A percentile compares a stretch with the other conserved stretches of the same genome.
These are phyloP conservation scores for Mucor mucedo DNA, from an alignment of 371 early-diverging fungal genomes.

Conservation along the genomic window DNA sequence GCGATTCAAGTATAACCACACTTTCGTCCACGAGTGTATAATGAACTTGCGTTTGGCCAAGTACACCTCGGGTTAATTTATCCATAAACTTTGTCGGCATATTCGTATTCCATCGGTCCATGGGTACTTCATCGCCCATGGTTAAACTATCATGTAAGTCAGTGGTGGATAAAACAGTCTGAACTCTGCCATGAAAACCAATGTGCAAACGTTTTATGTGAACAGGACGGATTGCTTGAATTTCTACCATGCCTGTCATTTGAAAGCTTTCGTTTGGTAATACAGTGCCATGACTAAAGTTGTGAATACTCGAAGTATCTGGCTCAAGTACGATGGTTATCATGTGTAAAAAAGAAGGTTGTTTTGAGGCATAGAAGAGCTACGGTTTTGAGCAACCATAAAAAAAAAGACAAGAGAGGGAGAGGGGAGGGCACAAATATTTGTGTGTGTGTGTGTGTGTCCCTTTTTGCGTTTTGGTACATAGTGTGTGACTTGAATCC, in stretches of 20 bases:
- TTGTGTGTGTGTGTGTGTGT: too few species aligned
- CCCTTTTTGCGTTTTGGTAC: too few species aligned
- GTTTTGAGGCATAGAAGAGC: too few species aligned
- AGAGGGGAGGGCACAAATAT: too few species aligned
- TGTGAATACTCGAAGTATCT: constrained; percentile 31
- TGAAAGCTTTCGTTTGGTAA: constrained; percentile 31
- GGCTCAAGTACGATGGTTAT: constrained; percentile 4
- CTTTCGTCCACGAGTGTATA: constrained; percentile 21
- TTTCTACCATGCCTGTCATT: constrained; percentile 34
- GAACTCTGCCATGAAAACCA: constrained; percentile 33
- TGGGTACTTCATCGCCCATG: constrained; percentile 16
- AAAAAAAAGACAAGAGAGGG: too few species aligned
- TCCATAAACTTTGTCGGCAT: constrained; percentile 4
- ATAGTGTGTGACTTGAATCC: too few species aligned
- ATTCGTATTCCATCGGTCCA: constrained; percentile 19
- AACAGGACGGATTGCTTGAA: constrained; percentile 28
- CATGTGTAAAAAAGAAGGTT: too few species aligned
- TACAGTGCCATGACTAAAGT: constrained; percentile 22
- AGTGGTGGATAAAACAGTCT: constrained; percentile 26
- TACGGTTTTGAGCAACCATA: too few species aligned
- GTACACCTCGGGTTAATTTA: constrained; percentile 9
- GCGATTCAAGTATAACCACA: constrained; percentile 4
- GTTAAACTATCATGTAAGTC: constrained; percentile 16
- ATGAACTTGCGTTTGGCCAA: constrained; percentile 15
- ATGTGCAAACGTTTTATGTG: constrained; percentile 33